Conservation (phyloP, 1,284 basidiomycete species). For the Apiotrichum sp. region DNA sequence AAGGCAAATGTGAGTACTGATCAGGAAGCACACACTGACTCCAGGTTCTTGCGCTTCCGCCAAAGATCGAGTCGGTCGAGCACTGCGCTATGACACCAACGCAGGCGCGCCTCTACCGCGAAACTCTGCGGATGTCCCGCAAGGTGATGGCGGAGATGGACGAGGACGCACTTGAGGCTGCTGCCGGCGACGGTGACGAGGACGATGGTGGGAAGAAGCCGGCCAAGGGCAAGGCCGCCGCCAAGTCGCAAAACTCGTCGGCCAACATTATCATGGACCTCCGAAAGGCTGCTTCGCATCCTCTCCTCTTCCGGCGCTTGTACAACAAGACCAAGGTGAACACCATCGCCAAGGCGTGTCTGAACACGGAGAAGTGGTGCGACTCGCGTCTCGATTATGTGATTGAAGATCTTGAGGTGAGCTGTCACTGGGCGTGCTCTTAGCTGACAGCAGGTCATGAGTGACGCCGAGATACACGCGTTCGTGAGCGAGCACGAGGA, state of each 20-base stretch:
- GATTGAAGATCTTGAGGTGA: constrained; percentile 73
- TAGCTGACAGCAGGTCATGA: constrained; percentile 64
- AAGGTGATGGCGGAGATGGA: constrained; percentile 65
- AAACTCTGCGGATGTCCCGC: constrained; percentile 74
- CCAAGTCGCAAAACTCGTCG: constrained; percentile 30
- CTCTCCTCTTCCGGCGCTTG: constrained; percentile 81
- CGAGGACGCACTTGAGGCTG: constrained; percentile 48
- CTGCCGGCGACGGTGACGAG: constrained; percentile 28
- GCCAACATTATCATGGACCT: constrained; percentile 93
- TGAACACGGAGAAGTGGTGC: constrained; percentile 82
- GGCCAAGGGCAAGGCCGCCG: constrained; percentile 56
- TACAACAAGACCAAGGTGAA: constrained; percentile 74
- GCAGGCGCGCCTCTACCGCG: constrained; percentile 78
- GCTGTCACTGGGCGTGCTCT: constrained; percentile 11
- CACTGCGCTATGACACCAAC: constrained; percentile 87
- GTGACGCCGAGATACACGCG: constrained; percentile 81
- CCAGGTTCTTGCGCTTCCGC: constrained; percentile 85
- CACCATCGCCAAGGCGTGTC: constrained; percentile 68
- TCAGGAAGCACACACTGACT: neutral
- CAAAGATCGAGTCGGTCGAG: constrained; percentile 85
- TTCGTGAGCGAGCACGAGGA: constrained; percentile 71
- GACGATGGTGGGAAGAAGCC: constrained; percentile 38
- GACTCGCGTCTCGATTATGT: constrained; percentile 73
- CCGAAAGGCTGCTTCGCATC: constrained; percentile 91
- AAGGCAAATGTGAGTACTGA: constrained; percentile 68